Evolutionary conservation across 2,329 filamentous ascomycete genomes (phyloP), one percentile per base, ranked within the genome.

Genomic region (Neofusicoccum sp.): DNA sequence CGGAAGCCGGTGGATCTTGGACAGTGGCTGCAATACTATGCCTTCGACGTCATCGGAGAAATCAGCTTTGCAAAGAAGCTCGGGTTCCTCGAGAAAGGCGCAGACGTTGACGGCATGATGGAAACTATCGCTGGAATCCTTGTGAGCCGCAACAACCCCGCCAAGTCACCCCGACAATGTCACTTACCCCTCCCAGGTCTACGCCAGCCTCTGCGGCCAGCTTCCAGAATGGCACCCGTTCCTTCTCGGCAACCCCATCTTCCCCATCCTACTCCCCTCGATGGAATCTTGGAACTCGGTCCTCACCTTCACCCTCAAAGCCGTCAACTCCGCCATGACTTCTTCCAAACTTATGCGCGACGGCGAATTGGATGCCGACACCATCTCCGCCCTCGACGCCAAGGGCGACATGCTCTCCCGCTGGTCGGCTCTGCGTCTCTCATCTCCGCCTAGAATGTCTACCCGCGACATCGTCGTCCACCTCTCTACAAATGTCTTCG

Each of bases 41-140:
- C 75, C 0, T 76, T 78, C 41, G 76, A 78, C 40, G 74, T 78
- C 6, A 65, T 80, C 0, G 73, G 74, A 1, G 72, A 78, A 43
- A 66, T 79, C 57, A 76, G 73, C 0, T 79, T 77, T 63, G 70
- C 71, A 16, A 72, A 74, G 63, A 71, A 70, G n/a, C 69, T 78
- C 6, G 78, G 77, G 0, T 79, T 79, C 64, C 69, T 79, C 49
- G 72, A 79, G 58, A 63, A 71, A 47, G 76, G 73, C 0, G 65
- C 66, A 16, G 78, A 79, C 60, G 68, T 79, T 30, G 74, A 75
- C 56, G 67, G 64, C 4, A 73, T 74, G 63, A 71, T 75, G 34
- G 60, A 53, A 12, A 60, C 58, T 3, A 60, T 53, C 38, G 36
- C 66, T 45, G 65, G 68, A 1, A 70, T 74, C 9, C 38, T 60